Percentiles rank a stretch among this genome's conserved stretches.
Evolutionary conservation across 2,329 filamentous ascomycete species (phyloP).

Genomic region (Coccinonectria pachysandricola): DNA sequence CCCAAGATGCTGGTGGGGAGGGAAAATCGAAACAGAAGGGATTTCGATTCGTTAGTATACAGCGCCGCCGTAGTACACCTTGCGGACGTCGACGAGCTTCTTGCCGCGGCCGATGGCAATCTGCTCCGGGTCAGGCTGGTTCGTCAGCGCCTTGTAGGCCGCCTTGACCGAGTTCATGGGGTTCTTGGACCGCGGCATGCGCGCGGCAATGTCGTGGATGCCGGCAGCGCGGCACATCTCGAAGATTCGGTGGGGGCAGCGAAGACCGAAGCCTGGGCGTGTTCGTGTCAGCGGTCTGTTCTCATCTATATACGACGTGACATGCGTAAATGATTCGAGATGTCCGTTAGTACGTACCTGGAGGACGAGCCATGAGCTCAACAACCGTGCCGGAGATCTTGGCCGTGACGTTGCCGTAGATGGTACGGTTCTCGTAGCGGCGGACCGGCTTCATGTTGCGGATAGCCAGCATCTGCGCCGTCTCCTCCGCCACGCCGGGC

Average conservation of each 20-base stretch:
- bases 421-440: slow-evolving; percentile 84
- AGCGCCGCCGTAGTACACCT: slow-evolving; percentile 88
- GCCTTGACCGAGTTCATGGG: slow-evolving; percentile 98
- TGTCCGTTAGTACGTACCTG: slow-evolving; percentile 76
- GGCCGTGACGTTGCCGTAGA: slow-evolving; percentile 70
- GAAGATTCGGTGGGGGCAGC: slow-evolving; percentile 83
- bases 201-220: slow-evolving; percentile 76
- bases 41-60: slow-evolving; percentile 45
- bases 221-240: slow-evolving; percentile 85
- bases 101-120: slow-evolving; percentile 81
- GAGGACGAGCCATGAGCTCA: slow-evolving; percentile 69
- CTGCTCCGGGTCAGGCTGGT: slow-evolving; percentile 78
- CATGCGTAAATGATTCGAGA: too few species aligned
- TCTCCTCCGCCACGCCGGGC: slow-evolving; percentile 51
- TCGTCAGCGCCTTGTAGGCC: slow-evolving; percentile 68
- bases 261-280: slow-evolving; percentile 77
- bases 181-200: slow-evolving; percentile 77
- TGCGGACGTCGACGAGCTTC: slow-evolving; percentile 92
- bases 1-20: too few species aligned
- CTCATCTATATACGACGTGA: too few species aligned
- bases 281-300: too few species aligned
- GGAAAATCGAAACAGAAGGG: too few species aligned
- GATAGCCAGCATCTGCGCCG: slow-evolving; percentile 73
- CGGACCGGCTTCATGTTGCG: slow-evolving; percentile 88
- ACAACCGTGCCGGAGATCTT: slow-evolving; percentile 88